These are phyloP conservation scores for Musa balbisiana DNA, from an alignment of 202 grass and related monocot species.

Conservation along the genomic window DNA sequence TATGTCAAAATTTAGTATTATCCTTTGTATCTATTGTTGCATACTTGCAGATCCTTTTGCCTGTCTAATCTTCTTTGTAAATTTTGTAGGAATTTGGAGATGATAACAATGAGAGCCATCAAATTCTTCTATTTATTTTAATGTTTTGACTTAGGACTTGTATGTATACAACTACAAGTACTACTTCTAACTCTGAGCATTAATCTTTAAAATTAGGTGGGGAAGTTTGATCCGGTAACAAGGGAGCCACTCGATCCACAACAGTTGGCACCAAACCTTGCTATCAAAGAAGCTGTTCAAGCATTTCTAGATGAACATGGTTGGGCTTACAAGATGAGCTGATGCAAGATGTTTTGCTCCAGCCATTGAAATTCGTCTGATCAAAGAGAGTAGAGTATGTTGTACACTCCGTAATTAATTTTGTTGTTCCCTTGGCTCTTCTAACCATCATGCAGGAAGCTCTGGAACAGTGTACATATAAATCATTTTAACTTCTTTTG, in stretches of 20 bases:
- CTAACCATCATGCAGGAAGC: neutral
- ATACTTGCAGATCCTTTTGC: no score
- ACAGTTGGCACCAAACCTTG: slow-evolving; percentile 82
- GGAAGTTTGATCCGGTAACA: slow-evolving; percentile 84
- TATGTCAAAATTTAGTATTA: no score
- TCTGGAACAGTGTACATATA: neutral
- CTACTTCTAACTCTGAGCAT: neutral
- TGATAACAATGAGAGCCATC: no score
- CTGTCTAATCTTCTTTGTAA: no score
- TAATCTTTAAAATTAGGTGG: slow-evolving; percentile 37
- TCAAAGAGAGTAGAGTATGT: neutral
- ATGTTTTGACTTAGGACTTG: neutral
- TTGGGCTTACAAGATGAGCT: slow-evolving; percentile 80
- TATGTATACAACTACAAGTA: no score
- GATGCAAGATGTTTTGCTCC: slow-evolving; percentile 12
- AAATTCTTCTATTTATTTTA: no score
- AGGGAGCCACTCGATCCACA: slow-evolving; percentile 55
- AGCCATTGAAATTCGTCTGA: neutral
- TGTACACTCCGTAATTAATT: neutral
- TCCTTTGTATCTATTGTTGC: no score
- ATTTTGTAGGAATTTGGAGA: no score
- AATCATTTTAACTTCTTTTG: neutral
- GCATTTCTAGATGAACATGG: slow-evolving; percentile 73
- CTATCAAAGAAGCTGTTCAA: slow-evolving; percentile 82
- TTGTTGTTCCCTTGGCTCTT: neutral